Conservation (phyloP, 2,329 filamentous ascomycete genomes). For the Cladosporium sp. region DNA sequence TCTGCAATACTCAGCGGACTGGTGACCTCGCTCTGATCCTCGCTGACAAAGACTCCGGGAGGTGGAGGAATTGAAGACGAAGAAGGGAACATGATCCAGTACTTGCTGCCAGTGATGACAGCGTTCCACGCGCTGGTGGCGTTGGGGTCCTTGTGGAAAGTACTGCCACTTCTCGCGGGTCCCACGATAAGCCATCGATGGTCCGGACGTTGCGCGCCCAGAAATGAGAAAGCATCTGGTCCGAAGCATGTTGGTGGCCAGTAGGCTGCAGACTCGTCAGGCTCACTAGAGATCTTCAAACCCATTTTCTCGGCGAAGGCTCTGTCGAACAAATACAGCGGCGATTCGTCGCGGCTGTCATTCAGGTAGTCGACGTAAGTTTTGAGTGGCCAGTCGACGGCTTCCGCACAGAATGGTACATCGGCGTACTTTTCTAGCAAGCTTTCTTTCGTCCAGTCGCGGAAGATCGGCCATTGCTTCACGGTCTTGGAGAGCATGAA, state of each 20-base stretch:
- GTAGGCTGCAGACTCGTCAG: constrained; percentile 60
- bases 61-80: constrained; percentile 64
- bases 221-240: constrained; percentile 77
- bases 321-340: constrained; percentile 88
- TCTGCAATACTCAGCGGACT: constrained; percentile 95
- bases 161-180: constrained; percentile 82
- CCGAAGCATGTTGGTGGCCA: constrained; percentile 84
- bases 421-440: constrained; percentile 66
- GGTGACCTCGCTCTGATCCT: constrained; percentile 90
- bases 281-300: constrained; percentile 54
- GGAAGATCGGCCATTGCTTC: constrained; percentile 76
- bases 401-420: constrained; percentile 81
- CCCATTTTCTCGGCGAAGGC: constrained; percentile 84
- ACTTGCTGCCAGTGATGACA: constrained; percentile 84
- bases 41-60: constrained; percentile 86
- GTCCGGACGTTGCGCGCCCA: constrained; percentile 78
- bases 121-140: constrained; percentile 88
- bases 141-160: constrained; percentile 85
- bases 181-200: constrained; percentile 92
- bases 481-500: constrained; percentile 86
- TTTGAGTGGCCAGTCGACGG: constrained; percentile 86
- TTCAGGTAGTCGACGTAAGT: constrained; percentile 82
- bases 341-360: constrained; percentile 79
- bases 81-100: constrained; percentile 98
- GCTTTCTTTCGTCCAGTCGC: constrained; percentile 70